phyloP scores from a whole-genome alignment of 129 eudicot species.

The Logfia minima region DNA sequence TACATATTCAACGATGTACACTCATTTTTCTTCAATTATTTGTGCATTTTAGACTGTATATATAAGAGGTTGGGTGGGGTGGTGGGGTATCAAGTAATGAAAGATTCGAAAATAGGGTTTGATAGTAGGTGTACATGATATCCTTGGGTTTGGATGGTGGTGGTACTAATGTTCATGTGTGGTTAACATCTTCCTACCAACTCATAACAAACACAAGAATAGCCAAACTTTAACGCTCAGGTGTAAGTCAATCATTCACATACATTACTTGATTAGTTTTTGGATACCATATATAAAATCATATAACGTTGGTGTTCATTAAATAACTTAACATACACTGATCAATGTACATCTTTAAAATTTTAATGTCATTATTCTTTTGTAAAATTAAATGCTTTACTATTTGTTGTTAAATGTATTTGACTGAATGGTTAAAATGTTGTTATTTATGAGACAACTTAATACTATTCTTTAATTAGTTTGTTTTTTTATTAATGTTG shows the following conservation, averaged over 20 bases:
- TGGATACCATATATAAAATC: slow-evolving; percentile 6
- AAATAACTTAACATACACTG: background rate
- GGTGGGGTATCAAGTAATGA: slow-evolving; percentile 10
- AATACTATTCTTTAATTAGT: background rate
- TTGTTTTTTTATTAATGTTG: background rate
- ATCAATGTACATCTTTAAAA: background rate
- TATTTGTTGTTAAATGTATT: background rate
- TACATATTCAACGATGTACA: background rate
- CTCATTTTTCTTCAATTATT: too few species aligned
- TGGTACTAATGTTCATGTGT: slow-evolving; percentile 16
- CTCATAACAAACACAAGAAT: slow-evolving; percentile 39
- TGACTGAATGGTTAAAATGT: background rate
- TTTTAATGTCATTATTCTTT: background rate
- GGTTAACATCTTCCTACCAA: slow-evolving; percentile 36
- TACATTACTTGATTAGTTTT: slow-evolving; percentile 11
- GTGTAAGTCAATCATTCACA: slow-evolving; percentile 16
- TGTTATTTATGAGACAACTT: background rate
- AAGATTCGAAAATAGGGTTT: slow-evolving; percentile 31
- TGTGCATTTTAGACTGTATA: slow-evolving; percentile 28
- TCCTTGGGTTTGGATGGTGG: slow-evolving; percentile 6
- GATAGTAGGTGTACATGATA: slow-evolving; percentile 18
- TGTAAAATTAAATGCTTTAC: background rate
- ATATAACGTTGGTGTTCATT: slow-evolving; percentile 4
- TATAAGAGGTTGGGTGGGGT: slow-evolving; percentile 1
- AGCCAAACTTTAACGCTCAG: slow-evolving; percentile 31